Evolutionary conservation across 257 asterid genomes (phyloP).

Genomic region (Solanum phureja): DNA sequence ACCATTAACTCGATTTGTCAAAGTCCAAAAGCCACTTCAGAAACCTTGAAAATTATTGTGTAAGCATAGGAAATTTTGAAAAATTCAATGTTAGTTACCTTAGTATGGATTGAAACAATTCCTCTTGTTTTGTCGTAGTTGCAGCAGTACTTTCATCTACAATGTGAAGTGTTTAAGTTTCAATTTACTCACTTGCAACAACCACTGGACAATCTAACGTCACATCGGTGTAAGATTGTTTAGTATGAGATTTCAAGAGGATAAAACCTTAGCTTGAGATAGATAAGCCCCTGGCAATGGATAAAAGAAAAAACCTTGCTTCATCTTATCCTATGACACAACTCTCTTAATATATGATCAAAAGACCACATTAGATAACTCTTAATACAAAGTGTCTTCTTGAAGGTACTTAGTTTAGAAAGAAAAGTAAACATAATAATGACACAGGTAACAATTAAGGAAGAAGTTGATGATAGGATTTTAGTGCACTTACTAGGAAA

Average conservation of each 20-base stretch:
- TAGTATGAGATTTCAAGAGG: not conserved
- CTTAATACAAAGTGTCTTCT: not conserved
- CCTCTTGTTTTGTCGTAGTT: not conserved
- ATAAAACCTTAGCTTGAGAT: not conserved
- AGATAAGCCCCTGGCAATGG: not conserved
- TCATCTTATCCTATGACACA: not conserved
- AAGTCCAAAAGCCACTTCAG: not conserved
- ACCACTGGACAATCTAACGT: not conserved
- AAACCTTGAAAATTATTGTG: not conserved
- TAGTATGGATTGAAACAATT: not conserved
- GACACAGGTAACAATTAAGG: not conserved
- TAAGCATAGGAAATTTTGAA: not conserved
- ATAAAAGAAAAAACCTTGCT: not conserved
- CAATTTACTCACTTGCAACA: not conserved
- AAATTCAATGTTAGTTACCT: not conserved
- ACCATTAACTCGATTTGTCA: not conserved
- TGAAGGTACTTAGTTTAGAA: not conserved
- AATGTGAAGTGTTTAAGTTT: not conserved
- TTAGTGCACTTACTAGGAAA: not conserved
- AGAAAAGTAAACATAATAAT: not conserved
- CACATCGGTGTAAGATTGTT: not conserved
- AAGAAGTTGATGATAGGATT: not conserved
- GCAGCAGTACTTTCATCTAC: not conserved
- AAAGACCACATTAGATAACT: not conserved
- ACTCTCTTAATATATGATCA: not conserved